Evolutionary conservation across 1,284 basidiomycete species (phyloP).

Genomic region (Cryptococcus hybrid): DNA sequence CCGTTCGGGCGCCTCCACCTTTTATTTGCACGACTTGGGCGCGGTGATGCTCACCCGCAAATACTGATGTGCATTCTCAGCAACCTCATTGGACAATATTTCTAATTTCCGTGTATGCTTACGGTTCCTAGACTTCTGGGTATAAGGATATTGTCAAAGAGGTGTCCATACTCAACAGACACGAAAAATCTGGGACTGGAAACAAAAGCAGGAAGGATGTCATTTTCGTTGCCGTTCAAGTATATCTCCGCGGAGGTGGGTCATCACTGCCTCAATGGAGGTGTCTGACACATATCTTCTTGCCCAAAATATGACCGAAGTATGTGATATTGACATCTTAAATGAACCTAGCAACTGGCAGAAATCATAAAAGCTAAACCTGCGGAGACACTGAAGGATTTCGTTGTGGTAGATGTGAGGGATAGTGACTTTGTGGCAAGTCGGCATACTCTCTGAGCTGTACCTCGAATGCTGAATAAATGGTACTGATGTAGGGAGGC

Average conservation of each 20-base stretch:
- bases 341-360: slow-evolving; percentile 37
- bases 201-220: slow-evolving; percentile 16
- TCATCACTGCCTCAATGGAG: neutral
- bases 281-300: neutral
- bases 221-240: slow-evolving; percentile 37
- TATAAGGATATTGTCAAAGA: too few species aligned
- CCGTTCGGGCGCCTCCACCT: too few species aligned
- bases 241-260: slow-evolving; percentile 41
- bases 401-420: slow-evolving; percentile 48
- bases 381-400: slow-evolving; percentile 22
- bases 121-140: too few species aligned
- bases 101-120: too few species aligned
- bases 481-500: slow-evolving; percentile 35
- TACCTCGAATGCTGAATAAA: slow-evolving; percentile 1
- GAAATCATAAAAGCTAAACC: slow-evolving; percentile 41
- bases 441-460: neutral
- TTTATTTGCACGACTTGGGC: too few species aligned
- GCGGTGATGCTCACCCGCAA: too few species aligned
- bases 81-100: neutral
- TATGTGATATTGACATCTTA: neutral
- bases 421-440: slow-evolving; percentile 49
- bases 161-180: too few species aligned
- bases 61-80: neutral
- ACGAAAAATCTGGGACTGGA: neutral
- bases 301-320: neutral